Base-by-base conservation (phyloP, 331 rosid genomes). In the Cydonia oblonga region DNA sequence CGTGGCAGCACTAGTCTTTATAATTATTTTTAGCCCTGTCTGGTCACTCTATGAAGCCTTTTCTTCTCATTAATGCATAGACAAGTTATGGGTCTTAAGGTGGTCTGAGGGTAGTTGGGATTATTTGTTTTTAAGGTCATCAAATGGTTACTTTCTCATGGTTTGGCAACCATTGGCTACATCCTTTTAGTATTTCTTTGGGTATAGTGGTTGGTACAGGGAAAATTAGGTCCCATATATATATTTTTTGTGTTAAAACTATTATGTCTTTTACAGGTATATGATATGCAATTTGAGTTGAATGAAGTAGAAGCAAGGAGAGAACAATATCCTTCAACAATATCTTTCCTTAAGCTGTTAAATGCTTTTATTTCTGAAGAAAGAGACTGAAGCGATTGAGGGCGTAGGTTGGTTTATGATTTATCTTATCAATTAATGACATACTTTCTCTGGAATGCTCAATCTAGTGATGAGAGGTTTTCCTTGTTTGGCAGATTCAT, bases 221-320 rank as follows among this genome's bases (percentile, higher is more conserved):
- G 33, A 60, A 20, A 60, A 9, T 49, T 59, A 25, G 23, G 28
- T 77, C 25, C 2, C 28, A 33, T 65, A 26, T 46, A 25, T 25
- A 25, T 25, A 28, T 25, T 38, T 56, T 51, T 18, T 30, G 5
- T 32, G 20, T 12, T 61, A 46, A 12, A 60, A 67, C 62, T 64
- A 10, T 56, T 33, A 20, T 63, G 68, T 58, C 62, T 71, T 75
- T 84, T 78, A 30, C 96, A 93, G 97, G 87, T 93, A 76, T 93
- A 91, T 88, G 98, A 93, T 80, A 91, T 93, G 96, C 97, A 91
- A 82, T 93, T 82, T 64, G 97, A 93, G 85, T 79, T 93, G 75
- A 93, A 93, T 28, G 98, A 91, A 80, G 89, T 93, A 61, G 98
- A 93, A 82, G 96, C 98, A 42, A 93, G 98, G 81, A 89, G 92